Conservation (phyloP, 352 stramenopile genomes). For the Phytophthora agathidicida region DNA sequence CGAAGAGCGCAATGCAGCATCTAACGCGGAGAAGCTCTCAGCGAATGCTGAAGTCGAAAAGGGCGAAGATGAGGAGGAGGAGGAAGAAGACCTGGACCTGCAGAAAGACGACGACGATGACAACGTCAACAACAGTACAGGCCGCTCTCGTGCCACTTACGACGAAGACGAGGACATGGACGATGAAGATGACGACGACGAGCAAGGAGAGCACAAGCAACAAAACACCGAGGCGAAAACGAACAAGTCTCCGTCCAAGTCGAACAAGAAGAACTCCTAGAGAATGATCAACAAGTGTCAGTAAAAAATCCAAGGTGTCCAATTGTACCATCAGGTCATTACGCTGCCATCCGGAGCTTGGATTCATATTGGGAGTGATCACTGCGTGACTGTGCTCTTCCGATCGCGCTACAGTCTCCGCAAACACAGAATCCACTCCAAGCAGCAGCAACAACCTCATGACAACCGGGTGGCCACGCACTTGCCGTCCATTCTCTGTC, state of each 20-base stretch:
- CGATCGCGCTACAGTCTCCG: too few relatives aligned
- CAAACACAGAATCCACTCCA: too few relatives aligned
- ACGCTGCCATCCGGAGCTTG: too few relatives aligned
- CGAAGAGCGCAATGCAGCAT: constrained; percentile 21
- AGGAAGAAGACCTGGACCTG: constrained; percentile 41
- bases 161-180: constrained; percentile 36
- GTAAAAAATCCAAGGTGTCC: too few relatives aligned
- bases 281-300: too few relatives aligned
- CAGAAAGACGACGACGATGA: constrained; percentile 38
- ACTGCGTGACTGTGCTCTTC: too few relatives aligned
- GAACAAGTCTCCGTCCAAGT: too few relatives aligned
- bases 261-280: too few relatives aligned
- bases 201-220: constrained; percentile 9
- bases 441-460: too few relatives aligned
- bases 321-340: too few relatives aligned
- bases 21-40: constrained; percentile 17
- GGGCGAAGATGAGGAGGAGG: constrained; percentile 46
- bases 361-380: too few relatives aligned
- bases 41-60: constrained; percentile 18
- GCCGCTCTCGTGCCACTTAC: constrained; percentile 17
- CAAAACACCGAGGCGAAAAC: neutral
- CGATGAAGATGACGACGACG: constrained; percentile 31
- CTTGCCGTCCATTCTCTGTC: constrained; percentile 8
- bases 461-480: too few relatives aligned
- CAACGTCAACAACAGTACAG: constrained; percentile 24